Evolutionary conservation across 352 stramenopile species (phyloP).

Genomic region (Achlya hypogyna): DNA sequence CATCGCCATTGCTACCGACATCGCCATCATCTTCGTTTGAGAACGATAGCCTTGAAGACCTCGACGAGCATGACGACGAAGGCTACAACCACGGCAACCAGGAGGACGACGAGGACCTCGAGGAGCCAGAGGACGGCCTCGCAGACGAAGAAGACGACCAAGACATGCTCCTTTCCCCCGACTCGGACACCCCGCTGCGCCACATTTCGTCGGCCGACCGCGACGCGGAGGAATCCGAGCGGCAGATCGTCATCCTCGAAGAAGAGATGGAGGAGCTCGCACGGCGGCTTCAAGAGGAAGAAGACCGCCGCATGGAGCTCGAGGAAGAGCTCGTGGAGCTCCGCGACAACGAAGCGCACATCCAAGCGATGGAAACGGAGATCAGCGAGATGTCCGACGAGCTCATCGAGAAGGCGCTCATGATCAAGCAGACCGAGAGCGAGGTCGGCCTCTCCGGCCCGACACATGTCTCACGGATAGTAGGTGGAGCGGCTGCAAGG

Average conservation of each 20-base stretch:
- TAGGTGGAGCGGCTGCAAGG: background rate
- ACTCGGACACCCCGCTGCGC: slow-evolving; percentile 23
- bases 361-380: slow-evolving; percentile 64
- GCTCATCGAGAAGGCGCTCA: slow-evolving; percentile 61
- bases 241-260: slow-evolving; percentile 21
- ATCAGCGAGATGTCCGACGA: slow-evolving; percentile 74
- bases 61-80: background rate
- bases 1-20: slow-evolving; percentile 23
- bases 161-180: slow-evolving; percentile 24
- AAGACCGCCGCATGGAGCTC: slow-evolving; percentile 37
- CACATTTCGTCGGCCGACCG: slow-evolving; percentile 11
- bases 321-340: slow-evolving; percentile 51
- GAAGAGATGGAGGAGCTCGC: slow-evolving; percentile 58
- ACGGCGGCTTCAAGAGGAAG: slow-evolving; percentile 52
- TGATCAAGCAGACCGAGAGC: slow-evolving; percentile 31
- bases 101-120: slow-evolving; percentile 28
- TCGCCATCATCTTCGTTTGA: slow-evolving; percentile 1
- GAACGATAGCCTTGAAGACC: background rate
- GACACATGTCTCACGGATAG: background rate
- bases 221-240: slow-evolving; percentile 18
- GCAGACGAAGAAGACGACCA: slow-evolving; percentile 25
- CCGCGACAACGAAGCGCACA: slow-evolving; percentile 46
- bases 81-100: slow-evolving; percentile 18
- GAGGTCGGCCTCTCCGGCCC: background rate
- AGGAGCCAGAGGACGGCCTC: slow-evolving; percentile 21